Base-by-base conservation (phyloP, 768 basidiomycete species). In the Termitomyces sp. region DNA sequence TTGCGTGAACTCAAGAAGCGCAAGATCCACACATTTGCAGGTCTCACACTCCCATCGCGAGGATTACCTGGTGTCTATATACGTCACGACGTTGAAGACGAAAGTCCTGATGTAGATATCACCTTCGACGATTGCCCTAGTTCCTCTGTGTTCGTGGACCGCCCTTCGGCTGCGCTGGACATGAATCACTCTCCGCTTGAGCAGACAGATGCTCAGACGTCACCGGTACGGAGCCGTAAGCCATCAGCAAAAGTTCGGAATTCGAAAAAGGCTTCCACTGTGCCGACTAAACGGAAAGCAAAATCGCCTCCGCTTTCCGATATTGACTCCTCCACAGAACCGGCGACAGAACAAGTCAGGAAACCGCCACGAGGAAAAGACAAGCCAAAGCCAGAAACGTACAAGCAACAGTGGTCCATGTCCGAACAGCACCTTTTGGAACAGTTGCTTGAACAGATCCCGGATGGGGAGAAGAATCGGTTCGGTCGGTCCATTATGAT, bases 381-480 rank as follows among this genome's bases (percentile, higher is more conserved):
- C 40, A 80, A 83, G 59, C 75, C 78, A 1, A 83, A 79, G 65
- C 76, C 86, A 0, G 88, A 90, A 63, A 92, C 90, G n/a, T 93
- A 89, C 74, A 92, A 92, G 68, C 85, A 87, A 60, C 80, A 87
- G 0, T 93, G 91, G 91, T 82, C 85, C 2, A 75, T 84, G 23
- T 82, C 81, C 0, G 91, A 92, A 66, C 91, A 93, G 63, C 87
- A 89, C 63, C 73, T 89, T 16, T 79, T 93, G 1, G 91, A 93
- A 67, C 81, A 83, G 30, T 72, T 91, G 48, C 69, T 93, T 55
- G 86, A 88, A 54, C 81, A 90, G 70, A 88, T 91, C 49, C 91
- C 91, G 0, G 86, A 85, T 14, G 86, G 86, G 23, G 88, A 89
- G 72, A 83, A 85, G 69, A 86, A 89, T 70, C 72, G 90, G 90